Base-by-base conservation (phyloP, 148 eudicot genomes). In the Fagopyrum tataricum region DNA sequence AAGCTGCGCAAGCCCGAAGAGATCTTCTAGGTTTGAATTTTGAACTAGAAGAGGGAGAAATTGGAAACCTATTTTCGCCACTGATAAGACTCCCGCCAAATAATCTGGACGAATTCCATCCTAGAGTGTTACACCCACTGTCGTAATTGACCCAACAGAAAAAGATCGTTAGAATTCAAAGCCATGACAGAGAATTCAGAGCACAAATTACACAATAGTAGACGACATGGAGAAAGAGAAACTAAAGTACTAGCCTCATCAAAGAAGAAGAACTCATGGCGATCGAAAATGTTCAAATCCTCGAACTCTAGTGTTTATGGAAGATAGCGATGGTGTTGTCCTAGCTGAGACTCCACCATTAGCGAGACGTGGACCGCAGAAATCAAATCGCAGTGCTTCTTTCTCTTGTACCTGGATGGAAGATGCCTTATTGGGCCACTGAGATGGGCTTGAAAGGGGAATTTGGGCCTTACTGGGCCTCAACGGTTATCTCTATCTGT, bases 81-180 rank as follows among this genome's bases (percentile, higher is more conserved):
- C 39, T 70, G 72, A 70, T 20, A 71, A 67, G 43, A 75, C 55
- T 58, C 72, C 78, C 83, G 0, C 67, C 31, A 56, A 84, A 77
- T 43, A 86, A 87, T 80, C 80, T 83, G 40, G 90, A 87, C 4
- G 86, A 82, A 61, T 83, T 85, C 93, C 86, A 89, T 42, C 85
- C 81, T 20, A 86, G 51, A 39, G 71, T 64, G 82, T 81, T 78
- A 73, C 83, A 80, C 70, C 74, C 81, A 77, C 86, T 84, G 84
- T 82, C 44, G 14, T 56, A 64, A 61, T 68, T 4, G 51, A 37
- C 43, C 44, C 42, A 64, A 64, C 7, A 78, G 70, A 74, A n/a
- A 15, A 4, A 1, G 58, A 73, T 17, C 21, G 46, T 44, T 39
- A 67, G 53, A 37, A 62, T 11, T 70, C 24, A 43, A 1, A 72